Percentiles rank a stretch among this genome's conserved stretches.
Conservation (phyloP, 306 rosid genomes). For the Crotalaria pallida region DNA sequence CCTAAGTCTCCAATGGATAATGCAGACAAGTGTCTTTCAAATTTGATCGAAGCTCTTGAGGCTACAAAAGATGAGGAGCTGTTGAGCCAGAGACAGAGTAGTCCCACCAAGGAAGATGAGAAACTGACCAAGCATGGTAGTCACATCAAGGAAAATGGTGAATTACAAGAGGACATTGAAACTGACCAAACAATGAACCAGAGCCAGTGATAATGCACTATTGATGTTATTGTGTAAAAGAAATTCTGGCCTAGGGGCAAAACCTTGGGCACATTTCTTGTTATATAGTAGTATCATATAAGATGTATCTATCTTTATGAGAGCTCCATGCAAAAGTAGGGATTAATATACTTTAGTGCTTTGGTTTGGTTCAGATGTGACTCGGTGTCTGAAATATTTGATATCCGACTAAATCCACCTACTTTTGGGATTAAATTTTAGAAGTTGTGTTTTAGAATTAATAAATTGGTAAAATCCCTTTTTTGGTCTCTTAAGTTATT, state of each 20-base stretch:
- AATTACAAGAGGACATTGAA: slow-evolving; percentile 2
- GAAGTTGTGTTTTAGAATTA: background rate
- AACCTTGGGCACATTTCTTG: slow-evolving; percentile 17
- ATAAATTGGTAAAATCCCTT: no score
- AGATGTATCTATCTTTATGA: background rate
- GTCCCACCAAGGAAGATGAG: slow-evolving; percentile 23
- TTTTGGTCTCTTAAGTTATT: no score
- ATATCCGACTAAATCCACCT: slow-evolving; percentile 6
- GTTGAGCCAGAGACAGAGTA: slow-evolving; percentile 16
- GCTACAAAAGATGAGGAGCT: slow-evolving; percentile 29
- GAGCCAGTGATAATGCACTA: background rate
- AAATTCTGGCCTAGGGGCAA: slow-evolving; percentile 4
- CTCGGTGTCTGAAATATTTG: background rate
- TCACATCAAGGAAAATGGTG: slow-evolving; percentile 30
- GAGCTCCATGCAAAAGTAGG: background rate
- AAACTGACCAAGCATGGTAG: slow-evolving; percentile 15
- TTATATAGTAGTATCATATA: background rate
- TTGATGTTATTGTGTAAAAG: background rate
- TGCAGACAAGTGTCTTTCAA: slow-evolving; percentile 52
- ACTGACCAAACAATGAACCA: slow-evolving; percentile 2
- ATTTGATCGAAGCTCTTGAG: slow-evolving; percentile 54
- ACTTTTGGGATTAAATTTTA: slow-evolving; percentile 18
- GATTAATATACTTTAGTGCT: background rate
- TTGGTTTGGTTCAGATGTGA: slow-evolving; percentile 9
- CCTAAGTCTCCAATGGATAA: slow-evolving; percentile 64